phyloP scores from a whole-genome alignment of 306 rosid genomes.

The Quercus aquifolioides region DNA sequence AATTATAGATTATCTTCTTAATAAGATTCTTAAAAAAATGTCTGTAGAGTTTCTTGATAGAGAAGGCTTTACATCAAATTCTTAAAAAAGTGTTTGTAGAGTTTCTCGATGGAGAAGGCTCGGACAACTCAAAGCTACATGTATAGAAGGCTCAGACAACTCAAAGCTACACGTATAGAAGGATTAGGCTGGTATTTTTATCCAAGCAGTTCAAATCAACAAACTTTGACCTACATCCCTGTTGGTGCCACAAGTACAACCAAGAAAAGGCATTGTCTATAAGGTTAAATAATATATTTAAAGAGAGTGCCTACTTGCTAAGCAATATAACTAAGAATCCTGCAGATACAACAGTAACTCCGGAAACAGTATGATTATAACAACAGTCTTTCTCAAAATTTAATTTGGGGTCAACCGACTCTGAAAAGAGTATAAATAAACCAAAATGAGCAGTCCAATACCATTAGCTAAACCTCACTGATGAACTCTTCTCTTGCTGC shows the following conservation, averaged over 20 bases:
- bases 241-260: not conserved
- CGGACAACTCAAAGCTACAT: not conserved
- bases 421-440: not conserved
- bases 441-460: not conserved
- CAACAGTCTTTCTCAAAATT: too few relatives aligned
- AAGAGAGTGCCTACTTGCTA: not conserved
- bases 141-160: not conserved
- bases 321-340: not conserved
- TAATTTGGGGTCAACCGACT: too few relatives aligned
- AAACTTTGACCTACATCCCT: not conserved
- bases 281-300: not conserved
- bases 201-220: not conserved
- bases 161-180: not conserved
- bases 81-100: not conserved
- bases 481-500: constrained; percentile 13
- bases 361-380: too few relatives aligned
- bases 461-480: constrained; percentile 1
- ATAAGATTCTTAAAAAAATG: not conserved
- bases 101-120: not conserved
- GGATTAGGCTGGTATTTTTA: not conserved
- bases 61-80: too few relatives aligned
- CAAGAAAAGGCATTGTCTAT: not conserved
- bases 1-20: too few relatives aligned
- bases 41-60: not conserved
- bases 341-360: not conserved